Evolutionary conservation across 208 protist species (phyloP), one percentile per base, ranked within the genome.

Genomic region (Leishmania major): DNA sequence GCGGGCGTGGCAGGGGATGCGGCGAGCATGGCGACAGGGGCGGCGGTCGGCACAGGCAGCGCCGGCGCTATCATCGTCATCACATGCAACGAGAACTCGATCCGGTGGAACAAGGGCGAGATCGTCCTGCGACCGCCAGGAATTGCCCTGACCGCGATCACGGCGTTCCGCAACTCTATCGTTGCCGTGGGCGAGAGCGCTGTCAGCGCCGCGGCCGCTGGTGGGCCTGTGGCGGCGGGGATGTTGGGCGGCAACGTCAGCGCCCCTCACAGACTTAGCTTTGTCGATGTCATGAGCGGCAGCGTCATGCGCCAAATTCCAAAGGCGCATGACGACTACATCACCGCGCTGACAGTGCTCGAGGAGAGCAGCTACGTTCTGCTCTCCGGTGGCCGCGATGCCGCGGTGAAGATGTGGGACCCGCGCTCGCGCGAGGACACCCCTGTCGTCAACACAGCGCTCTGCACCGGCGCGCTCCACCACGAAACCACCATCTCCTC

Each of bases 331-430:
- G 80, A 82, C 47, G 93, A 96, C 83, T 95, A 90, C 88, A 94
- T 90, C 55, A 97, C 95, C 6, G 79, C 89, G 3, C 81, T 97
- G 66, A 78, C 86, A 49, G 85, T 87, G 13, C 87, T 88, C 28
- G 90, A 91, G 15, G 92, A 96, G 3, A 84, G 79, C 74, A 91
- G 93, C 66, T 82, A 90, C 70, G 80, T 94, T 53, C 80, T 97
- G 31, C 60, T 96, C 69, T 91, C 91, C 13, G 93, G 92, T 43
- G 88, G 89, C 25, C 89, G 95, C 11, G 92, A 95, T 55, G 70
- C 75, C 35, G 87, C 90, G 22, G 88, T 97, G 25, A 94, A 95
- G 80, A 79, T 96, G 53, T 97, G 93, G 93, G 95, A 97, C 78
- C 86, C 78, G 22, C 92, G 95, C 55, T 74, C 84, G 75, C 79